Base-by-base conservation (phyloP, 106 monocot genomes). In the Dendrobium officinale region DNA sequence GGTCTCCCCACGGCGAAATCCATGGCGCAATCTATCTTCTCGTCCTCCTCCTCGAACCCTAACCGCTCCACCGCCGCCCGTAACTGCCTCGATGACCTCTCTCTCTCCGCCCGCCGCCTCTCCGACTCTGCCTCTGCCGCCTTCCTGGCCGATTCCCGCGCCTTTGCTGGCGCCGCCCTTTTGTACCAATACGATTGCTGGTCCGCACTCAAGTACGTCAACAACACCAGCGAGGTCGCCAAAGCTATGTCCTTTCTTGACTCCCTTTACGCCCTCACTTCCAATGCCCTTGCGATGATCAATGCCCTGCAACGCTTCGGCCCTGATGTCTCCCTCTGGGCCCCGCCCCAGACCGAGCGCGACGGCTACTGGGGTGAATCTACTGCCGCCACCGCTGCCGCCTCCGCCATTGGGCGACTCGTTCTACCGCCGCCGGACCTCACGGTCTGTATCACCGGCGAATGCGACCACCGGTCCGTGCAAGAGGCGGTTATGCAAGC, bases 161-260 rank as follows among this genome's bases (percentile, higher is more conserved):
- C 85, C 24, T 88, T 73, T 56, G 81, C 85, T 33, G 49, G 86
- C 47, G 96, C 93, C 47, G 90, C 89, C 4, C 84, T 96, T 40
- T 85, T 84, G 27, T 93, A 91, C 84, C 93, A 93, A 83, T 93
- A 96, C 88, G 96, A 93, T 83, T 96, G 93, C 87, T 93, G 83
- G 81, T 87, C 87, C 24, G 88, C 84, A 73, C 86, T 96, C 78
- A 90, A 88, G 74, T 89, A 90, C 83, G 93, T 93, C 29, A 93
- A 89, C 78, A 76, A 78, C 72, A 88, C 88, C 61, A 54, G 42
- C 79, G 85, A 81, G 82, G 85, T 91, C 55, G 75, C 85, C 79
- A 75, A 29, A 31, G 77, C 88, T 24, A 88, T 94, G 89, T 49
- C 82, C 76, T 85, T 81, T 82, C 67, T 88, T 61, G 9, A 75